Percentiles rank a stretch among this genome's conserved stretches.
Evolutionary conservation across 2,329 filamentous ascomycete genomes (phyloP).

Genomic region (Fusarium virguliforme): DNA sequence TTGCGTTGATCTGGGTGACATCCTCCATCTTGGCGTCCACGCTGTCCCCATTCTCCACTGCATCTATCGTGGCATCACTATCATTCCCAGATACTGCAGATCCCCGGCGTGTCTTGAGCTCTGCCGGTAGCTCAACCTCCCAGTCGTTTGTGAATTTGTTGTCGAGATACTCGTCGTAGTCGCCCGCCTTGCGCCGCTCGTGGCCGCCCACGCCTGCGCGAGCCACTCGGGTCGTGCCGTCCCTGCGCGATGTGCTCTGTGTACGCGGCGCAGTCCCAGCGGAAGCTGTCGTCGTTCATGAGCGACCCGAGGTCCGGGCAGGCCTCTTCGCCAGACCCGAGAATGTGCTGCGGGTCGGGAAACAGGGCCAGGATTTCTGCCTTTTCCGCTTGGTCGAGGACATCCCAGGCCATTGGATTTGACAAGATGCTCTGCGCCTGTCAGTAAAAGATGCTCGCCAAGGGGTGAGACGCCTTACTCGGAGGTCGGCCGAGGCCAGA

Average conservation of each 20-base stretch:
- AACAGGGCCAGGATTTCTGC: conserved; percentile 59
- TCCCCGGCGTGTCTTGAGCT: conserved; percentile 47
- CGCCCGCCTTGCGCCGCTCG: conserved; percentile 63
- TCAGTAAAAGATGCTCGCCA: conserved; percentile 1
- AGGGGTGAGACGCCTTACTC: conserved; percentile 47
- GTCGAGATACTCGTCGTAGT: conserved; percentile 66
- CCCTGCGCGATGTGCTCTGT: conserved; percentile 64
- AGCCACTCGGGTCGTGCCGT: conserved; percentile 70
- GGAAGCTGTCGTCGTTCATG: conserved; percentile 65
- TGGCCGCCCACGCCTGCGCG: conserved; percentile 68
- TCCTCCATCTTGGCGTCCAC: conserved; percentile 19
- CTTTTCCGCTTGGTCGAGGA: conserved; percentile 55
- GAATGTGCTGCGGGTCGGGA: conserved; percentile 58
- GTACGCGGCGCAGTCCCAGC: conserved; percentile 64
- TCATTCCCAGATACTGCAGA: conserved; percentile 9
- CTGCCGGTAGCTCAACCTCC: conserved; percentile 60
- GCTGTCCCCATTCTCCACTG: conserved; percentile 11
- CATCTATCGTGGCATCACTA: conserved; percentile 35
- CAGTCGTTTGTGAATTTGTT: conserved; percentile 66
- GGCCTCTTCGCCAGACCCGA: conserved; percentile 56
- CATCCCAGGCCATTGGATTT: conserved; percentile 59
- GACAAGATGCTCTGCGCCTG: conserved; percentile 56
- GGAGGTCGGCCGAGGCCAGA: conserved; percentile 57
- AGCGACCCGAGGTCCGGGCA: conserved; percentile 62
- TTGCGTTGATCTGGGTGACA: conserved; percentile 6